phyloP scores from a whole-genome alignment of 371 early-diverging fungal species.

The Conidiobolus incongruus region DNA sequence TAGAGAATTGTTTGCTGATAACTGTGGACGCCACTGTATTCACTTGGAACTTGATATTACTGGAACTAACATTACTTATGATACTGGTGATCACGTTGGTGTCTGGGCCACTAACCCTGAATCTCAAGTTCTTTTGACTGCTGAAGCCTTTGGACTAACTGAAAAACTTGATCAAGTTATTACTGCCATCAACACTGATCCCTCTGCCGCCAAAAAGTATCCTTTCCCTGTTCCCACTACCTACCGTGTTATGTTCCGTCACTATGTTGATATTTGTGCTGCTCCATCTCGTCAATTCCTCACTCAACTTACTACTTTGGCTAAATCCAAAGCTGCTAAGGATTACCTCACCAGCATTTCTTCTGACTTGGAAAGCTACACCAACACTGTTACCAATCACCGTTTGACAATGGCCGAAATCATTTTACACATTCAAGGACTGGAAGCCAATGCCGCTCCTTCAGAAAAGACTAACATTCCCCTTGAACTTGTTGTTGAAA shows the following conservation, averaged over 20 bases:
- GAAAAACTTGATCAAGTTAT: slow-evolving; percentile 40
- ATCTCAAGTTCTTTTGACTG: slow-evolving; percentile 37
- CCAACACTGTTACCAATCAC: slow-evolving; percentile 24
- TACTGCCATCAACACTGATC: slow-evolving; percentile 29
- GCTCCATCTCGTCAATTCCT: slow-evolving; percentile 38
- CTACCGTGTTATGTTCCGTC: slow-evolving; percentile 62
- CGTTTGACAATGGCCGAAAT: slow-evolving; percentile 37
- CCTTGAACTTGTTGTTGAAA: slow-evolving; percentile 49
- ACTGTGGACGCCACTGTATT: slow-evolving; percentile 52
- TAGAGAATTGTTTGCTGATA: slow-evolving; percentile 34
- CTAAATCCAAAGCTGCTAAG: slow-evolving; percentile 23
- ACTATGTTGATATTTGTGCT: slow-evolving; percentile 73
- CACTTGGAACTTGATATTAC: slow-evolving; percentile 81
- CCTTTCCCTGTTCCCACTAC: slow-evolving; percentile 81
- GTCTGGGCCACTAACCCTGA: slow-evolving; percentile 76
- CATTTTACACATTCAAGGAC: slow-evolving; percentile 19
- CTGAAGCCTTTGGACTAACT: slow-evolving; percentile 28
- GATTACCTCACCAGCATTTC: slow-evolving; percentile 26
- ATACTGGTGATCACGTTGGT: slow-evolving; percentile 90
- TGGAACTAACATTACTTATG: slow-evolving; percentile 54
- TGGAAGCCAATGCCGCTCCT: slow-evolving; percentile 7
- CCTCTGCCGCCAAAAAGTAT: slow-evolving; percentile 34
- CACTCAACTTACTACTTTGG: slow-evolving; percentile 26
- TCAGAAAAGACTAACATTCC: slow-evolving; percentile 18
- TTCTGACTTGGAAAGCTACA: slow-evolving; percentile 48